Percentiles rank a stretch among this genome's conserved stretches.
Evolutionary conservation across 148 eudicot species (phyloP).

Genomic region (Fagopyrum homotropicum): DNA sequence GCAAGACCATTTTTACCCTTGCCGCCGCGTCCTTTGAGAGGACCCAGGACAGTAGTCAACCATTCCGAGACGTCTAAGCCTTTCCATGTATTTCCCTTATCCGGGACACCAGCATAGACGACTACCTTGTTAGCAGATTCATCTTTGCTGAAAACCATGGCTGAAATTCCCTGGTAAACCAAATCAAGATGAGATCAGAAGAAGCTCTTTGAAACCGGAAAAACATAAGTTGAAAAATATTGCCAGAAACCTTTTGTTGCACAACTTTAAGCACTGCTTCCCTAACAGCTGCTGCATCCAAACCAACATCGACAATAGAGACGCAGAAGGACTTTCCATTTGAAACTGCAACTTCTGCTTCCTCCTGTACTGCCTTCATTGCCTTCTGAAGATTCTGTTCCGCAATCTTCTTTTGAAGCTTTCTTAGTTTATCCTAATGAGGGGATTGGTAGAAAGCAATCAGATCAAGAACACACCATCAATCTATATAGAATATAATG

Average conservation of each 20-base stretch:
- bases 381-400: slow-evolving; percentile 78
- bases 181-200: slow-evolving; percentile 11
- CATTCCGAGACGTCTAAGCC: slow-evolving; percentile 74
- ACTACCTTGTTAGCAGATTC: slow-evolving; percentile 65
- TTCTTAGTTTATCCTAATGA: slow-evolving; percentile 55
- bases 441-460: background rate
- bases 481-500: background rate
- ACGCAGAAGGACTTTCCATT: slow-evolving; percentile 74
- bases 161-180: slow-evolving; percentile 56
- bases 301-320: slow-evolving; percentile 63
- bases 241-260: slow-evolving; percentile 61
- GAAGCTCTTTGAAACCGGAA: background rate
- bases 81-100: slow-evolving; percentile 58
- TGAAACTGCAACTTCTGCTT: slow-evolving; percentile 61
- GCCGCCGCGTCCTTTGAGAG: slow-evolving; percentile 69
- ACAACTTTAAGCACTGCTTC: slow-evolving; percentile 82
- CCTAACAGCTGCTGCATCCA: slow-evolving; percentile 66
- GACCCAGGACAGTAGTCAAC: slow-evolving; percentile 56
- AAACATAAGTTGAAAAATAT: background rate
- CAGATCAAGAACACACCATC: background rate
- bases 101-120: slow-evolving; percentile 91
- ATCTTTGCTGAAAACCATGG: slow-evolving; percentile 80
- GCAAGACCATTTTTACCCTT: slow-evolving; percentile 90
- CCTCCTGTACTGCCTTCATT: slow-evolving; percentile 48
- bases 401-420: slow-evolving; percentile 63